Percentiles rank a stretch among this genome's conserved stretches.
Evolutionary conservation across 495 filamentous ascomycete species (phyloP).

Genomic region (Chaetomium tenue): DNA sequence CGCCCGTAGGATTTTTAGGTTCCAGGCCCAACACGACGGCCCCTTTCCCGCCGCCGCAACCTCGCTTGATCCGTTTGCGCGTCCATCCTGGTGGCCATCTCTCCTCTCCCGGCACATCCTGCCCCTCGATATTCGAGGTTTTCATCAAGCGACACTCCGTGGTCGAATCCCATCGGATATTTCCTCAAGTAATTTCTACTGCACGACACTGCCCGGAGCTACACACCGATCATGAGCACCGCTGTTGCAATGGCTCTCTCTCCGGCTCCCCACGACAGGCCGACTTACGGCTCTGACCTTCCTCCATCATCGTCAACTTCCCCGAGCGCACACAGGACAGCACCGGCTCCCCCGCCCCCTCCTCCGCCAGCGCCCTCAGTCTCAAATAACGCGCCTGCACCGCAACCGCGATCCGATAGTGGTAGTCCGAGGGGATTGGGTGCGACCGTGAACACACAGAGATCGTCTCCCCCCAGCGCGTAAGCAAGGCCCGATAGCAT

Average conservation of each 20-base stretch:
- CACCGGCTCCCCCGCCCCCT: slow-evolving; percentile 38
- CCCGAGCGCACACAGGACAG: slow-evolving; percentile 45
- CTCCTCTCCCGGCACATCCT: not conserved
- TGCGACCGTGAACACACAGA: slow-evolving; percentile 42
- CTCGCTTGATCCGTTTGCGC: slow-evolving; percentile 5
- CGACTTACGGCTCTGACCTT: slow-evolving; percentile 50
- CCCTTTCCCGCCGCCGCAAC: slow-evolving; percentile 19
- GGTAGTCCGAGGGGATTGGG: slow-evolving; percentile 48
- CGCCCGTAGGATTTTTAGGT: slow-evolving; percentile 5
- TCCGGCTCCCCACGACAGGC: slow-evolving; percentile 58
- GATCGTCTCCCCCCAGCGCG: slow-evolving; percentile 53
- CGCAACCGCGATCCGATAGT: slow-evolving; percentile 44
- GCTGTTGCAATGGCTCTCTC: slow-evolving; percentile 60
- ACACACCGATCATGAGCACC: slow-evolving; percentile 52
- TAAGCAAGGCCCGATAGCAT: slow-evolving; percentile 39
- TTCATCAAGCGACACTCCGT: not conserved
- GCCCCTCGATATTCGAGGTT: slow-evolving; percentile 1
- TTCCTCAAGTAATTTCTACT: slow-evolving; percentile 7
- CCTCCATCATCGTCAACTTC: slow-evolving; percentile 47
- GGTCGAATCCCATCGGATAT: slow-evolving; percentile 17
- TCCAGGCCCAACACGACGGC: not conserved
- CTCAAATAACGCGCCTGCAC: slow-evolving; percentile 40
- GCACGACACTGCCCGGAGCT: slow-evolving; percentile 9
- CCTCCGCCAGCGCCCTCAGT: slow-evolving; percentile 37
- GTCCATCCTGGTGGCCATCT: not conserved